Evolutionary conservation across 1,284 basidiomycete genomes (phyloP), one percentile per base, ranked within the genome.

Genomic region (Ganoderma multipileum): DNA sequence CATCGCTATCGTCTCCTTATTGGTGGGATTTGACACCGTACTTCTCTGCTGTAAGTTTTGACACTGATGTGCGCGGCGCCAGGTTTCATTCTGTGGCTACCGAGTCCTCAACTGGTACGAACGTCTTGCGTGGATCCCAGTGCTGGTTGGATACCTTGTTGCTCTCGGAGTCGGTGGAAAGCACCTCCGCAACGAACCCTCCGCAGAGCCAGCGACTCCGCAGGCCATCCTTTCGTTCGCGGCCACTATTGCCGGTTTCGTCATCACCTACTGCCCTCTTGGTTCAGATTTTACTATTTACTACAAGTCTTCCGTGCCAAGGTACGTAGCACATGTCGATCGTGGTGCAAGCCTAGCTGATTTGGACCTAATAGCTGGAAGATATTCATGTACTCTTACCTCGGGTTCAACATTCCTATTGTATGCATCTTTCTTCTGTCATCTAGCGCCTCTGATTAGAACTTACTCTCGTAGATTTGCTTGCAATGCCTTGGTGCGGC

Each of bases 71-170:
- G 12, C 5, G 11, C 12, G 23, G 14, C 6, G 14, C 18, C 39
- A 90, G 89, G 81, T 96, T 26, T 94, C 92, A 12, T 96, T 96
- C 78, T 93, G 89, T 76, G 95, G 95, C 0, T 90, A 90, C 77
- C 87, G 83, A 61, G 86, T 95, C 12, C 83, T 96, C n/a, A 86
- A 83, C 68, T 91, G 89, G 87, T 94, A 93, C 73, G 94, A 95
- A 76, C 87, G 90, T 8, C 74, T 92, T 5, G 83, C 91, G 4
- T 96, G 94, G 91, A 82, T 94, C 28, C 95, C 95, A 0, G 88
- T 96, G 39, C 77, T 96, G 36, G 82, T 97, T 57, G 86, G 91
- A 39, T 95, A 91, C 80, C 77, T 95, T 64, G 89, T 95, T 66
- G 89, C 91, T 12, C 82, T 92, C 44, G 94, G 93, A 0, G 81